Conservation (phyloP, 139 green algal species). For the Coelastrella sp. region DNA sequence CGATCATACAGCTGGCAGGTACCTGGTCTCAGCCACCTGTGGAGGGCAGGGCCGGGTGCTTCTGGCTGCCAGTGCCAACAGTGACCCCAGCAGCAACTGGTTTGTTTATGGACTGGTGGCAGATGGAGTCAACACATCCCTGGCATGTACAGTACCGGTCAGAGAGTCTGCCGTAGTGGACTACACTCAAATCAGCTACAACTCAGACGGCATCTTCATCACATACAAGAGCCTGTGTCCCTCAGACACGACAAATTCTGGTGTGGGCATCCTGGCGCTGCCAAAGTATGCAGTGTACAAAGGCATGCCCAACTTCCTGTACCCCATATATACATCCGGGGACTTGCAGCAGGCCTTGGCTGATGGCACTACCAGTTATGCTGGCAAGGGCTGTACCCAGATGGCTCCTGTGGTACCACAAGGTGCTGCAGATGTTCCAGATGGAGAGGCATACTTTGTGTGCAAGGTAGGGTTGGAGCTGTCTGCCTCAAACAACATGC, state of each 20-base stretch:
- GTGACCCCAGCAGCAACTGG: neutral
- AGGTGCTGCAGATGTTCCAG: neutral
- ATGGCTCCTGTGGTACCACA: slow-evolving; percentile 7
- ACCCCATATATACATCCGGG: slow-evolving; percentile 13
- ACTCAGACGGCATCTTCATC: slow-evolving; percentile 36
- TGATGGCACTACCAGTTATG: neutral
- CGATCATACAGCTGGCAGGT: slow-evolving; percentile 15
- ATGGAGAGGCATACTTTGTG: slow-evolving; percentile 30
- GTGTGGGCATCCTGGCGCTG: slow-evolving; percentile 24
- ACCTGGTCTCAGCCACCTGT: slow-evolving; percentile 26
- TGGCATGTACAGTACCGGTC: neutral
- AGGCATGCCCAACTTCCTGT: slow-evolving; percentile 11
- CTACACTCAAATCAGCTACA: slow-evolving; percentile 38
- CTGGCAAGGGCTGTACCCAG: neutral
- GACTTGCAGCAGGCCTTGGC: slow-evolving; percentile 1
- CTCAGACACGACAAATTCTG: neutral
- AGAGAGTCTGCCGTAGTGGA: slow-evolving; percentile 13
- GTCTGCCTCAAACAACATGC: neutral
- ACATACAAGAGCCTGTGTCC: slow-evolving; percentile 43
- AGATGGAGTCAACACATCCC: slow-evolving; percentile 4
- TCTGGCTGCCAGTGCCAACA: neutral
- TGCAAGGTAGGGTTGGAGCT: too few species aligned
- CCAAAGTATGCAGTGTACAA: slow-evolving; percentile 33
- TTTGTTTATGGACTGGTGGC: slow-evolving; percentile 46
- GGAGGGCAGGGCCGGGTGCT: slow-evolving; percentile 34